phyloP scores from a whole-genome alignment of 495 filamentous ascomycete species.

The Elasticomyces elasticus region DNA sequence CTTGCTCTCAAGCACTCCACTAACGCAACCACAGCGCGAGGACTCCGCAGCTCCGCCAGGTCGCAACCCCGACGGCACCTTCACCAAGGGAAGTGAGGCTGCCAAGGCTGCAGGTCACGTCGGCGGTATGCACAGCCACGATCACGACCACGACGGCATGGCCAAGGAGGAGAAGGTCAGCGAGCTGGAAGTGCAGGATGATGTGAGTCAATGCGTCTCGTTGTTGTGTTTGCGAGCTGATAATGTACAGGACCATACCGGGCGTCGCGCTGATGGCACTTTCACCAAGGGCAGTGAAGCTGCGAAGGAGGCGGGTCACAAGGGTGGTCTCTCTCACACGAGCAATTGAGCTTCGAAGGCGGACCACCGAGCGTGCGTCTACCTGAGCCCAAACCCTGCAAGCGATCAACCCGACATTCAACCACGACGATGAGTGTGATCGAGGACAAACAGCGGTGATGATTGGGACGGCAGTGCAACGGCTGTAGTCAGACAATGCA shows the following conservation, averaged over 20 bases:
- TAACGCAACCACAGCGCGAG: not conserved
- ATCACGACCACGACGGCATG: constrained; percentile 10
- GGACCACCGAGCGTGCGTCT: no score
- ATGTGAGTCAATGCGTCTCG: not conserved
- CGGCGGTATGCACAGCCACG: constrained; percentile 14
- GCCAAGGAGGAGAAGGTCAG: constrained; percentile 14
- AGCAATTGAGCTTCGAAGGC: constrained; percentile 1
- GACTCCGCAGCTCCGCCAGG: constrained; percentile 3
- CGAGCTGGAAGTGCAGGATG: constrained; percentile 8
- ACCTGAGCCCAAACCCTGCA: no score
- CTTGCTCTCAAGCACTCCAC: not conserved
- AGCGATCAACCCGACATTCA: no score
- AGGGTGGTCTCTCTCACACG: constrained; percentile 2
- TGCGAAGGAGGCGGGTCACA: constrained; percentile 19
- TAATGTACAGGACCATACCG: not conserved
- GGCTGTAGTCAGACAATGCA: not conserved
- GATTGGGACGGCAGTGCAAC: no score
- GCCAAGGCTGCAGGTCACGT: constrained; percentile 18
- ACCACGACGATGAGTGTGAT: no score
- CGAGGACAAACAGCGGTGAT: no score
- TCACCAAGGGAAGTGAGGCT: constrained; percentile 19
- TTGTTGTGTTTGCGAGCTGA: not conserved
- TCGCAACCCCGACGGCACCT: constrained; percentile 19
- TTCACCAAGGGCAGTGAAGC: constrained; percentile 19
- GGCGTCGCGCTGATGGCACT: constrained; percentile 20